phyloP scores from a whole-genome alignment of 75 land plant species.

The Gnetum montanum region DNA sequence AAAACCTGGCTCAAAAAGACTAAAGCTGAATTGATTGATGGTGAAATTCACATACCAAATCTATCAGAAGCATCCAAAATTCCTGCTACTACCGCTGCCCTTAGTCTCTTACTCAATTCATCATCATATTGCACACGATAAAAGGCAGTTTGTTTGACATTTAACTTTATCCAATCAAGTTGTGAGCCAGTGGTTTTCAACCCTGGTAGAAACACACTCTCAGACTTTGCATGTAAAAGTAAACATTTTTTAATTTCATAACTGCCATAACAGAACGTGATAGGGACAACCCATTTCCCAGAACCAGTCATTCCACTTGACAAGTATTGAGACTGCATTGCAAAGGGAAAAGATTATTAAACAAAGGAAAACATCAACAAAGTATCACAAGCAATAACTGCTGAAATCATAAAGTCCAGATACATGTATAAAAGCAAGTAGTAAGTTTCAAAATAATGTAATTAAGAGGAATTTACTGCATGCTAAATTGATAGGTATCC shows the following conservation, averaged over 20 bases:
- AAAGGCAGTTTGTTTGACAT: conserved; percentile 85
- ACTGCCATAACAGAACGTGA: conserved; percentile 70
- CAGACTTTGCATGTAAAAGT: conserved; percentile 33
- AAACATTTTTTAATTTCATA: conserved; percentile 32
- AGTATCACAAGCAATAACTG: too few species aligned
- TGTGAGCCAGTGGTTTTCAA: not conserved
- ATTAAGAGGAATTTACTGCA: too few species aligned
- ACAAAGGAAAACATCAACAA: too few species aligned
- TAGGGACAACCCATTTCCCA: conserved; percentile 93
- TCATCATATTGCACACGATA: conserved; percentile 93
- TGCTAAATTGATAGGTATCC: too few species aligned
- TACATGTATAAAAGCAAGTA: too few species aligned
- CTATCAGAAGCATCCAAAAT: conserved; percentile 60
- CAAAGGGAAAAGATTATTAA: too few species aligned
- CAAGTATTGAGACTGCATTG: conserved; percentile 81
- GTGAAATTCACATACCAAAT: conserved; percentile 67
- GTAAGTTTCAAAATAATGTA: too few species aligned
- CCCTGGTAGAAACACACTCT: conserved; percentile 5
- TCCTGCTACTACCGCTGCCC: conserved; percentile 51
- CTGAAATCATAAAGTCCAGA: too few species aligned
- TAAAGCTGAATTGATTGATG: too few species aligned
- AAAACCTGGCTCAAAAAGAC: too few species aligned
- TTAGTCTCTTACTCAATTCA: conserved; percentile 51
- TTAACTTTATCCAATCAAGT: conserved; percentile 68
- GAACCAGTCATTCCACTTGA: conserved; percentile 63